Evolutionary conservation across 805 yeast genomes (phyloP).

Genomic region (Metschnikowia proteae): DNA sequence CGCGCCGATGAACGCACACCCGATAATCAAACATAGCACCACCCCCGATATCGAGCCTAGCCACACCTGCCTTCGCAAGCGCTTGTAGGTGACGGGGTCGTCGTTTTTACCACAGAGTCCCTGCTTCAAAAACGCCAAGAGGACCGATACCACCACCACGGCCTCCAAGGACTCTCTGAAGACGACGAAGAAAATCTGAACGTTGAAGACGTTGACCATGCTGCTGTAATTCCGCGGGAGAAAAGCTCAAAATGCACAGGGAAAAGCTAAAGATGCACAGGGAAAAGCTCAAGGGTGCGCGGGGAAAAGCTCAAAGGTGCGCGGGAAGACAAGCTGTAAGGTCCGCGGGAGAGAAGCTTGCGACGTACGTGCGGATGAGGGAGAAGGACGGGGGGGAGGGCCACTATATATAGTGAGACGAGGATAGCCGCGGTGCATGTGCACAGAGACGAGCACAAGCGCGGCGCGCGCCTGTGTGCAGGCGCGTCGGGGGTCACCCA

Average conservation of each 20-base stretch:
- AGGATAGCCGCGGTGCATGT: not conserved
- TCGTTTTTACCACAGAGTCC: conserved; percentile 58
- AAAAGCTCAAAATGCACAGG: not conserved
- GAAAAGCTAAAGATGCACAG: no score
- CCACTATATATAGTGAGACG: not conserved
- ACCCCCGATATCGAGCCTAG: conserved; percentile 71
- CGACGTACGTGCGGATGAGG: not conserved
- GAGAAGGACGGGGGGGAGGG: not conserved
- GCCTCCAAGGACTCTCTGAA: conserved; percentile 95
- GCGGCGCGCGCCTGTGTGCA: not conserved
- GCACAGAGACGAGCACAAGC: not conserved
- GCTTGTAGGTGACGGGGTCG: conserved; percentile 54
- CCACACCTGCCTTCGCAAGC: conserved; percentile 78
- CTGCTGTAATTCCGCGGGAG: not conserved
- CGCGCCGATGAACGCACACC: conserved; percentile 92
- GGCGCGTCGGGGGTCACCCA: not conserved
- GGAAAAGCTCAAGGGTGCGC: no score
- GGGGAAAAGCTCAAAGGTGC: not conserved
- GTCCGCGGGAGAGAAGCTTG: not conserved
- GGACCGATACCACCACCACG: conserved; percentile 81
- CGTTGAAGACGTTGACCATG: conserved; percentile 60
- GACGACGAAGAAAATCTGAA: conserved; percentile 79
- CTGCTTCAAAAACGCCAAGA: conserved; percentile 86
- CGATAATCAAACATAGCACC: conserved; percentile 72
- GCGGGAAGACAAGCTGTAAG: not conserved